Conservation (phyloP, 1,284 basidiomycete genomes). For the Pseudozyma thailandica region DNA sequence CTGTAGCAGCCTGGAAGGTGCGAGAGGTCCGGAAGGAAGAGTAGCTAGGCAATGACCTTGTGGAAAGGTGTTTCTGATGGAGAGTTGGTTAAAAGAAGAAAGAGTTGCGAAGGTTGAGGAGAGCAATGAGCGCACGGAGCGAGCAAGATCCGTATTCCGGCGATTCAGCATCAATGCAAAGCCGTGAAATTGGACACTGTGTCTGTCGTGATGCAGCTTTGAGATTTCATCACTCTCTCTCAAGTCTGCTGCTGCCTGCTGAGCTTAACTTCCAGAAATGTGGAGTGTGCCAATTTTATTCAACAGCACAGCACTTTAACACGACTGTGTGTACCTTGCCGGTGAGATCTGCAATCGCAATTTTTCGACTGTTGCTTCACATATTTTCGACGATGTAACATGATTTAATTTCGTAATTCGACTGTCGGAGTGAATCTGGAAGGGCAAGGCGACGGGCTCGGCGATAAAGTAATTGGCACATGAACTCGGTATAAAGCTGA, state of each 20-base stretch:
- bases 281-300: neutral
- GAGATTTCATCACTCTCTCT: slow-evolving; percentile 1
- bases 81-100: neutral
- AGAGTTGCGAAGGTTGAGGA: neutral
- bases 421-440: no score
- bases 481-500: no score
- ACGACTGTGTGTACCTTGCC: slow-evolving; percentile 3
- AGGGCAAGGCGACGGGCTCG: no score
- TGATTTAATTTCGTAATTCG: no score
- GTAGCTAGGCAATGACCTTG: neutral
- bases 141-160: neutral
- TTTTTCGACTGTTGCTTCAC: neutral
- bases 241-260: neutral
- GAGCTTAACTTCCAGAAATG: neutral
- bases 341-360: neutral
- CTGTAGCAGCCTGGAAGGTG: slow-evolving; percentile 11
- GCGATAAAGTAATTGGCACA: no score
- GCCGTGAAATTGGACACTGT: slow-evolving; percentile 2
- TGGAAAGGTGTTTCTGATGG: neutral
- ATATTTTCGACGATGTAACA: neutral
- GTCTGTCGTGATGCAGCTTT: slow-evolving; percentile 1
- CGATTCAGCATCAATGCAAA: slow-evolving; percentile 9
- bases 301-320: neutral
- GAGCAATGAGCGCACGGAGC: neutral
- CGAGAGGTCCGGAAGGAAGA: neutral